Conservation (phyloP, 192 early-diverging fungal species). For the Dissophora globulifera region DNA sequence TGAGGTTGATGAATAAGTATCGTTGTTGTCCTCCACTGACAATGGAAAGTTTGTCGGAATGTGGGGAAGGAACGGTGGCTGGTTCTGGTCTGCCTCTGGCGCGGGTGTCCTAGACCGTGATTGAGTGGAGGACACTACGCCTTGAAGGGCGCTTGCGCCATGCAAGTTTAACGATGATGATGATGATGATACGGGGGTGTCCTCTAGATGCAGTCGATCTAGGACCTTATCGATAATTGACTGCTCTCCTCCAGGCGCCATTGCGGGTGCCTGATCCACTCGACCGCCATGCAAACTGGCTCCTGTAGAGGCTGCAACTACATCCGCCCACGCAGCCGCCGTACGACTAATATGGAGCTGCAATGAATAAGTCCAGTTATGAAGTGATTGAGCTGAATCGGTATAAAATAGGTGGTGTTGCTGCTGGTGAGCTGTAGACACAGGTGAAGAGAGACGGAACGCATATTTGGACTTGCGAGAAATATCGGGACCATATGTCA, state of each 20-base stretch:
- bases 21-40: conserved; percentile 35
- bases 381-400: conserved; percentile 29
- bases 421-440: conserved; percentile 33
- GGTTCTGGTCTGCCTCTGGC: too few species aligned
- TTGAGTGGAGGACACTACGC: too few species aligned
- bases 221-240: conserved; percentile 47
- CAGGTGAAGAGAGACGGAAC: conserved; percentile 29
- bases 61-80: not conserved
- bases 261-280: not conserved
- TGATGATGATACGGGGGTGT: not conserved
- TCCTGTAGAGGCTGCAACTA: not conserved
- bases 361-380: conserved; percentile 30
- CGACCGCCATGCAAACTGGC: conserved; percentile 2
- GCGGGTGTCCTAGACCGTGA: too few species aligned
- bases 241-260: conserved; percentile 1
- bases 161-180: not conserved
- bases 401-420: conserved; percentile 37
- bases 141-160: too few species aligned
- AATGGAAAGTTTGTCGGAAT: conserved; percentile 15
- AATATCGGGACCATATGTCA: conserved; percentile 33
- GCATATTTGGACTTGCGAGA: conserved; percentile 49
- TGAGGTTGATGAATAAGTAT: conserved; percentile 41
- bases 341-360: conserved; percentile 42
- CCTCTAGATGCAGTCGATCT: conserved; percentile 39
- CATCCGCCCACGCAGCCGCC: not conserved